These are phyloP conservation scores for Arabis alpina DNA, from an alignment of 345 rosid species.

Conservation along the genomic window DNA sequence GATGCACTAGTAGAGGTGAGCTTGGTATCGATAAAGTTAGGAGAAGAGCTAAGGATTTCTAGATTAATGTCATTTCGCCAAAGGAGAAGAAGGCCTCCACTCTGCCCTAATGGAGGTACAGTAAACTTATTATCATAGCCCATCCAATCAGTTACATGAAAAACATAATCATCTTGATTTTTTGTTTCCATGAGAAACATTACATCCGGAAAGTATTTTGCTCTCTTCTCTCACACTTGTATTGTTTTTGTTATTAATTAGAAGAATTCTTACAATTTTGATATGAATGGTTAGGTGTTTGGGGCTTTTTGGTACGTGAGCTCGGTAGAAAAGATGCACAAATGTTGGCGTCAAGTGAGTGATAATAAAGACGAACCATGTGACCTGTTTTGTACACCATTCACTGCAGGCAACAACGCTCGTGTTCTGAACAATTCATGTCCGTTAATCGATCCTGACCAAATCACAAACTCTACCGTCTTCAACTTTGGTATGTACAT, in stretches of 20 bases:
- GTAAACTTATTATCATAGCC: no score
- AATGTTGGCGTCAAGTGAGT: conserved; percentile 34
- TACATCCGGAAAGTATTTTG: no score
- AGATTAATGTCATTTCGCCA: no score
- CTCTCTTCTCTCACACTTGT: background rate
- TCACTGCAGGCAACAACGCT: background rate
- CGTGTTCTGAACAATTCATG: conserved; percentile 12
- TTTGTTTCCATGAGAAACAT: no score
- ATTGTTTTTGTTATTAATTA: background rate
- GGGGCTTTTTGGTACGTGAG: conserved; percentile 42
- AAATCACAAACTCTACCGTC: conserved; percentile 26
- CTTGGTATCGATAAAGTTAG: no score
- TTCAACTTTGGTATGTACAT: conserved; percentile 43
- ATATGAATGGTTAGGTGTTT: conserved; percentile 29
- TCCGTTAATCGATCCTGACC: conserved; percentile 22
- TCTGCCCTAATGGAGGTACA: no score
- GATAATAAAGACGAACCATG: background rate
- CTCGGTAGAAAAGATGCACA: conserved; percentile 23
- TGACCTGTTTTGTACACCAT: background rate
- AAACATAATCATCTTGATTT: no score
- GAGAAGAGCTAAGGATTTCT: no score
- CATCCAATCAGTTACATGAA: no score
- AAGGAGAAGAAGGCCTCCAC: no score
- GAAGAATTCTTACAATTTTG: background rate
- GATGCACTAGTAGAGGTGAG: no score